These are phyloP conservation scores for Syzygium aqueum DNA, from an alignment of 345 rosid genomes.

Conservation along the genomic window DNA sequence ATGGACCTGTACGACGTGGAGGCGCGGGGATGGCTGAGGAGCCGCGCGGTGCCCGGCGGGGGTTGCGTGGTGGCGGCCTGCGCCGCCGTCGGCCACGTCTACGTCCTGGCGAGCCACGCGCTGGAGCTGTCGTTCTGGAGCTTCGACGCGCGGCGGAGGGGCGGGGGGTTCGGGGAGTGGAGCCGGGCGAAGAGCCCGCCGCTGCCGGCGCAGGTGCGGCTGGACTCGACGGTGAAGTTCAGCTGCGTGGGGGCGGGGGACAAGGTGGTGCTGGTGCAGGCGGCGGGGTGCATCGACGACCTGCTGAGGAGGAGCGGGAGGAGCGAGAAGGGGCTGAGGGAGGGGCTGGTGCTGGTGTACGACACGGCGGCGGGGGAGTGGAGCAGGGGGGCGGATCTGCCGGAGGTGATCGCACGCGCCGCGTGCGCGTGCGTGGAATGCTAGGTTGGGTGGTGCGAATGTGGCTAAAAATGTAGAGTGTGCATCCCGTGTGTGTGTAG, in stretches of 20 bases:
- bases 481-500: neutral
- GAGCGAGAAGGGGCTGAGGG: constrained; percentile 42
- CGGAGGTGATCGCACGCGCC: constrained; percentile 76
- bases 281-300: constrained; percentile 74
- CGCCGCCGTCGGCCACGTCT: constrained; percentile 47
- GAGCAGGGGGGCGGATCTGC: constrained; percentile 68
- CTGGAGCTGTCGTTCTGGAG: constrained; percentile 90
- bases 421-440: constrained; percentile 67
- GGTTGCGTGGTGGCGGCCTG: constrained; percentile 93
- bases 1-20: constrained; percentile 83
- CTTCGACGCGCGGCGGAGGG: constrained; percentile 48
- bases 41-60: constrained; percentile 77
- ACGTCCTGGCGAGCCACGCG: constrained; percentile 71
- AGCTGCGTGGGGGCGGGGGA: constrained; percentile 61
- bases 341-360: constrained; percentile 59
- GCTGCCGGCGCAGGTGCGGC: constrained; percentile 53
- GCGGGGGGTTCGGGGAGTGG: constrained; percentile 62
- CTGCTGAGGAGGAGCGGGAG: constrained; percentile 71
- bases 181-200: constrained; percentile 67
- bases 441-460: neutral
- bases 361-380: constrained; percentile 51
- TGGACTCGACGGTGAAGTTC: constrained; percentile 73
- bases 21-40: constrained; percentile 60
- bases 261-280: constrained; percentile 68
- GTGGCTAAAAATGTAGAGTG: neutral